phyloP scores from a whole-genome alignment of 2,329 filamentous ascomycete genomes.

The Aspergillus udagawae region DNA sequence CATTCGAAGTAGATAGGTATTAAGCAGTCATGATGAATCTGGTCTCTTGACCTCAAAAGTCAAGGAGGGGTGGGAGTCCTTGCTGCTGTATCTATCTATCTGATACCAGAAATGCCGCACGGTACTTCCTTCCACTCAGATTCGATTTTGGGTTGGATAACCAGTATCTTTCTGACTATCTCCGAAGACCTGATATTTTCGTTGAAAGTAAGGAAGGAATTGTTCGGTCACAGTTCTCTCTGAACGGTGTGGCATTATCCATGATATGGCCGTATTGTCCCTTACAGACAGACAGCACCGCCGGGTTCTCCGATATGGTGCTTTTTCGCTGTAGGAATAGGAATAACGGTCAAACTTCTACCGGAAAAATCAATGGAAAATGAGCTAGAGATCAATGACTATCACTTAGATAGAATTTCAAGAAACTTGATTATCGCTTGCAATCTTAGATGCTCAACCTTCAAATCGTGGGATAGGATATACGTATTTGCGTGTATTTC shows the following conservation, averaged over 20 bases:
- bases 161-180: neutral
- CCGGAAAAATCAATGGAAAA: neutral
- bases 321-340: neutral
- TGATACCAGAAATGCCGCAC: neutral
- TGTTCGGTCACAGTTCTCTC: neutral
- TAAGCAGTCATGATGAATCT: neutral
- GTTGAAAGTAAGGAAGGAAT: neutral
- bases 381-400: neutral
- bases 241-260: neutral
- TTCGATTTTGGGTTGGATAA: neutral
- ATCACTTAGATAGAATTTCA: neutral
- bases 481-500: neutral
- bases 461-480: neutral
- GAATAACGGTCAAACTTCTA: neutral
- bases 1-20: neutral
- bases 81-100: neutral
- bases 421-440: neutral
- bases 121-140: neutral
- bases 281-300: neutral
- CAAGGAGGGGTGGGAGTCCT: neutral
- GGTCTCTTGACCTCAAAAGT: neutral
- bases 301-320: too few species aligned
- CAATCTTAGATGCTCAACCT: neutral
- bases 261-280: neutral
- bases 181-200: too few species aligned